Base-by-base conservation (phyloP, 345 rosid species). In the Jatropha curcas region DNA sequence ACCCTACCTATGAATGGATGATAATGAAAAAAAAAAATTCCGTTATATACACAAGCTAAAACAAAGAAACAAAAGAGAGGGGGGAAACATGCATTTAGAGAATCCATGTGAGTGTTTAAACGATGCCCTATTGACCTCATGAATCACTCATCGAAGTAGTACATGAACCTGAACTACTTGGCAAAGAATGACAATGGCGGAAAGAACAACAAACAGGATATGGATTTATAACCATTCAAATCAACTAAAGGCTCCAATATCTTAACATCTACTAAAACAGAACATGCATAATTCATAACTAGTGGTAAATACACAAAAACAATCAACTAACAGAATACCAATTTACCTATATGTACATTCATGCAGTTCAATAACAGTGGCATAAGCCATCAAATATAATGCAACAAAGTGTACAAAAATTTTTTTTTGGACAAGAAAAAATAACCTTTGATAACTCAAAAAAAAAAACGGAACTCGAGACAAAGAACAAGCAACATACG, bases 401-500 rank as follows among this genome's bases (percentile, higher is more conserved):
- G 22, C 53, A 48, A 48, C 20, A 7, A 48, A 48, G 22, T 48
- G 17, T 17, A 14, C 1, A 41, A 41, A 41, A 7, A 41, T 7
- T 41, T n/a, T n/a, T n/a, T n/a, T n/a, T n/a, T n/a, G 43, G 8
- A 37, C 5, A 37, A 37, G 8, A 37, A 41, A 41, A 1, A 28
- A 30, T 11, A 2, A 60, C 5, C 20, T 9, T 34, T 20, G 20
- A 33, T 1, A 17, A 60, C 13, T 9, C 25, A 70, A 43, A 1
- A 19, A 31, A 60, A 9, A 60, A 7, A 60, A 13, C 9, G 60
- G 22, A 20, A 33, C 16, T n/a, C 22, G 17, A 14, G n/a, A 48
- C 53, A 48, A 17, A 48, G 22, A 14, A 16, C 31, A 55, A 61
- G 61, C n/a, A 13, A 71, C 87, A 66, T 88, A 92, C 97, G 93